These are phyloP conservation scores for Dittrichia graveolens DNA, from an alignment of 129 eudicot species.

Conservation along the genomic window DNA sequence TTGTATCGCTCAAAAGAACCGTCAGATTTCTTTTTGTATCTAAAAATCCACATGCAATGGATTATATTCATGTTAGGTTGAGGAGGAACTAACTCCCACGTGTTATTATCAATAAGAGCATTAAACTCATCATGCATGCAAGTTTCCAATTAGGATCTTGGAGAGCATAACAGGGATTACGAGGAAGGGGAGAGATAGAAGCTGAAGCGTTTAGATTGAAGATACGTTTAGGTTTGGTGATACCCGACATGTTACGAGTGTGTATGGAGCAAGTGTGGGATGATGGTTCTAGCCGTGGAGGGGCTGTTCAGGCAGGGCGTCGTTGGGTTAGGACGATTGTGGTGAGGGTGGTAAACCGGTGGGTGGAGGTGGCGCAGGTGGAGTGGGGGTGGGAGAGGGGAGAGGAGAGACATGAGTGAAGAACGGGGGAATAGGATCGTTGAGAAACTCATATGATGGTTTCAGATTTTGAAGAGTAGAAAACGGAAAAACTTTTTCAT, in stretches of 20 bases:
- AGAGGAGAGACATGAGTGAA: background rate
- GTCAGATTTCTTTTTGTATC: too few relatives aligned
- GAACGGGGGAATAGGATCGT: background rate
- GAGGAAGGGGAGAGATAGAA: background rate
- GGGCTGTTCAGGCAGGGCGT: background rate
- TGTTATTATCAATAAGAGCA: background rate
- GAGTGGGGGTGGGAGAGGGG: background rate
- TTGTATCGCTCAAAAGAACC: too few relatives aligned
- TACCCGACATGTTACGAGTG: background rate
- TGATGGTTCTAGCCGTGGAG: background rate
- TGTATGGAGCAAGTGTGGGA: too few relatives aligned
- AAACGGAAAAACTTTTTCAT: background rate
- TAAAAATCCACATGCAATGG: background rate
- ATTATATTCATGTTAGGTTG: background rate
- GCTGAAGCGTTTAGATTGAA: too few relatives aligned
- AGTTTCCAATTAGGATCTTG: background rate
- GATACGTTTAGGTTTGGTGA: background rate
- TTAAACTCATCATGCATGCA: background rate
- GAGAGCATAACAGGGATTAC: background rate
- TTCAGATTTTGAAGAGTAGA: background rate
- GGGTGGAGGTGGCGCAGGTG: background rate
- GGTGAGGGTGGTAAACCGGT: background rate
- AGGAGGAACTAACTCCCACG: background rate
- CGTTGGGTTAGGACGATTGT: background rate
- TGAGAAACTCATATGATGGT: background rate